These are phyloP conservation scores for Macaranga tanarius DNA, from an alignment of 441 rosid genomes.

Conservation along the genomic window DNA sequence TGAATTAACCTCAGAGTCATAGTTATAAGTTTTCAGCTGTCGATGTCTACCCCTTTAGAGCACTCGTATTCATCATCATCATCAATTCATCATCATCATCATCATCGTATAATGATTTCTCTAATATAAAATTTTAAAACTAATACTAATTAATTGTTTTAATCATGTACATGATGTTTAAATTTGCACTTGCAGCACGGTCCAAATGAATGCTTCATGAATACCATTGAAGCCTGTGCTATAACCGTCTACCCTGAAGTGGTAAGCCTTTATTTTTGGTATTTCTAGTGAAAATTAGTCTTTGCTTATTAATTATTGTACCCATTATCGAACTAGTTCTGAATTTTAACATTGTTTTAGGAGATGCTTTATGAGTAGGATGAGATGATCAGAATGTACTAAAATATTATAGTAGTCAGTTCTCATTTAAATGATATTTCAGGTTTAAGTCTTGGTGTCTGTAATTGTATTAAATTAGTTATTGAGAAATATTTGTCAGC, in stretches of 20 bases:
- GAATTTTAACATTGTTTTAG: not conserved
- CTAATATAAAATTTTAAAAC: not conserved
- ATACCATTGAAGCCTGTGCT: constrained; percentile 65
- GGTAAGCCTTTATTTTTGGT: constrained; percentile 32
- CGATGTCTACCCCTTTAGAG: not conserved
- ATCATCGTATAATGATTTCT: not conserved
- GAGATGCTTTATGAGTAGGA: too few relatives aligned
- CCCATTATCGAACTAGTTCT: not conserved
- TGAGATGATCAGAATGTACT: too few relatives aligned
- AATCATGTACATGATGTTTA: not conserved
- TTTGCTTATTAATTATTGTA: not conserved
- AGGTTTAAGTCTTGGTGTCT: too few relatives aligned
- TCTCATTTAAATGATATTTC: too few relatives aligned
- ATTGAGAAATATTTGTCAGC: too few relatives aligned
- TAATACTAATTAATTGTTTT: not conserved
- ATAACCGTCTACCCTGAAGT: constrained; percentile 55
- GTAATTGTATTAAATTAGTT: too few relatives aligned
- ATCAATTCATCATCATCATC: not conserved
- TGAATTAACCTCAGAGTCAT: not conserved
- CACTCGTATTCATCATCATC: not conserved
- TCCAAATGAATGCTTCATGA: constrained; percentile 54
- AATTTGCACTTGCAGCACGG: constrained; percentile 50
- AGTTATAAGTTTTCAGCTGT: not conserved
- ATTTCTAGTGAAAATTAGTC: not conserved
- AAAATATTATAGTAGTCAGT: too few relatives aligned